Evolutionary conservation across 768 basidiomycete species (phyloP).

Genomic region (Trametes gibbosa): DNA sequence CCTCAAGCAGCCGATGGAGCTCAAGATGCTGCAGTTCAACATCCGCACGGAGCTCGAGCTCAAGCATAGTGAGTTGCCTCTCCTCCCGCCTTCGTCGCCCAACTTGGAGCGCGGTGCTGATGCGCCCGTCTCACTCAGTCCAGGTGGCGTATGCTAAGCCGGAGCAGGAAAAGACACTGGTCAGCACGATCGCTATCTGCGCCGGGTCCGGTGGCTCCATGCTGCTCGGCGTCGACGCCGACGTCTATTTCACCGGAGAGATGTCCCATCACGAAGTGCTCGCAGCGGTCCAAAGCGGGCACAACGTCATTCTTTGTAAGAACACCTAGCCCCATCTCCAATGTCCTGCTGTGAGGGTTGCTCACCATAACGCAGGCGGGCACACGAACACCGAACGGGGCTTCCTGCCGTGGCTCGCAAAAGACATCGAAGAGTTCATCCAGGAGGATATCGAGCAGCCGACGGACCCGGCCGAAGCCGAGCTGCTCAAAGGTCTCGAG

Average conservation of each 20-base stretch:
- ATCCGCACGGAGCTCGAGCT: conserved; percentile 69
- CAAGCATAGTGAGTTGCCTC: conserved; percentile 52
- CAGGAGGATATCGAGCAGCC: conserved; percentile 40
- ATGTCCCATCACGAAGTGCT: conserved; percentile 91
- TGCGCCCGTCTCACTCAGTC: conserved; percentile 45
- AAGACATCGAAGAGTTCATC: conserved; percentile 52
- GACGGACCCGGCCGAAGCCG: conserved; percentile 22
- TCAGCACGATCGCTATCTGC: conserved; percentile 78
- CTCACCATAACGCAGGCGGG: conserved; percentile 52
- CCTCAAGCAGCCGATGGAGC: conserved; percentile 51
- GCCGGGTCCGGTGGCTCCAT: conserved; percentile 87
- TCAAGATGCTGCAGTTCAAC: conserved; percentile 60
- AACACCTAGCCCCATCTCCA: conserved; percentile 6
- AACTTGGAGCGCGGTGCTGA: no score
- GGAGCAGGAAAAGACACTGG: conserved; percentile 27
- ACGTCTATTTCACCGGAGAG: conserved; percentile 91
- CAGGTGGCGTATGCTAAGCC: conserved; percentile 56
- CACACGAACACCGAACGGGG: conserved; percentile 96
- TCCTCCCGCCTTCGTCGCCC: no score
- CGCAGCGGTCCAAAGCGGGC: conserved; percentile 71
- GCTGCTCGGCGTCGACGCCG: conserved; percentile 68
- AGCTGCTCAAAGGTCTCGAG: conserved; percentile 37
- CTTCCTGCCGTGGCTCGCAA: conserved; percentile 74
- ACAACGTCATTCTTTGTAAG: conserved; percentile 83
- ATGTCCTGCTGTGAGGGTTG: background rate